Conservation (phyloP, 164 flowering plant genomes). For the Stephania cephalantha region DNA sequence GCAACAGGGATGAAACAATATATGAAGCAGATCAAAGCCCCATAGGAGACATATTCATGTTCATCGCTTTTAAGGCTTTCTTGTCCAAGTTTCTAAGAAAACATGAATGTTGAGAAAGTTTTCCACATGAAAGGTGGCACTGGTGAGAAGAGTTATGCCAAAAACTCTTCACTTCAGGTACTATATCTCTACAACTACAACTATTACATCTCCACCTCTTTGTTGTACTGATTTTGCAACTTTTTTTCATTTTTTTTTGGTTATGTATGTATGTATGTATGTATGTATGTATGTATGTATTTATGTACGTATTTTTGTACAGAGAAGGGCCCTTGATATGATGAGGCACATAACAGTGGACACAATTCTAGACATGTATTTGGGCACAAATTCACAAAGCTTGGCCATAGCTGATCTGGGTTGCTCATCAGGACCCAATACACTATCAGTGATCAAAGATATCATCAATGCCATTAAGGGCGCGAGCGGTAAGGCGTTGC, state of each 20-base stretch:
- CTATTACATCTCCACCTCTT: no score
- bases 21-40: no score
- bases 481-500: constrained; percentile 14
- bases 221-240: not conserved
- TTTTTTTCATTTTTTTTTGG: not conserved
- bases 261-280: no score
- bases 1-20: no score
- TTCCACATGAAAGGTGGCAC: constrained; percentile 81
- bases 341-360: constrained; percentile 54
- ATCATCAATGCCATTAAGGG: constrained; percentile 38
- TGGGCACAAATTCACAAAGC: constrained; percentile 30
- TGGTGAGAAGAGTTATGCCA: constrained; percentile 71
- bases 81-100: no score
- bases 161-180: constrained; percentile 72
- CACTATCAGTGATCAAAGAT: constrained; percentile 45
- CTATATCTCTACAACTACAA: no score
- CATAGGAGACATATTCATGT: no score
- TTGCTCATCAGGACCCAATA: constrained; percentile 80
- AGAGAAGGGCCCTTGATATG: constrained; percentile 64
- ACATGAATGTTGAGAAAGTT: constrained; percentile 62
- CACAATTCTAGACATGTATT: constrained; percentile 39
- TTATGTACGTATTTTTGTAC: not conserved
- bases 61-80: no score
- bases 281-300: no score
- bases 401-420: constrained; percentile 78